Evolutionary conservation across 495 filamentous ascomycete genomes (phyloP), one percentile per base, ranked within the genome.

Genomic region (Daldinia decipiens): DNA sequence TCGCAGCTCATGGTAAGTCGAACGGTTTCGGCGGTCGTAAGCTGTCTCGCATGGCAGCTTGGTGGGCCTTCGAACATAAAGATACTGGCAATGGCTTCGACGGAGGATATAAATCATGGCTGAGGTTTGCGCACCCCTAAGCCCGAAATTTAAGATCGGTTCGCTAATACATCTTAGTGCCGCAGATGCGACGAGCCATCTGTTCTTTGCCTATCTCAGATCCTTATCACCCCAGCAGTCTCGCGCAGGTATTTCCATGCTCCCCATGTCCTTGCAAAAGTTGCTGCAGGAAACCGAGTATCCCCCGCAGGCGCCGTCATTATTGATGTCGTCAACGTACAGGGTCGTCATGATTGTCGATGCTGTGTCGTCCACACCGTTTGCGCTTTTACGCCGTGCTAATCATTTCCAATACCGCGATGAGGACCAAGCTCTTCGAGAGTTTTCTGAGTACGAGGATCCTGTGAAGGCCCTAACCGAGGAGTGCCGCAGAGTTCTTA

Each of bases 301-400:
- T 73, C 95, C 95, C 2, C 95, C 95, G 7, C 88, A 92, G 71
- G 87, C 87, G 39, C 92, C 93, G 5, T 85, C 86, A 1, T 85
- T 96, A 21, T 84, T 97, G 67, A 92, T 95, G 73, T 89, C 90
- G 6, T 82, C 88, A 0, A 96, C 94, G 3, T 90, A 93, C 57
- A 93, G 92, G 75, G 94, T 99, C 5, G 91, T 95, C 43, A 97
- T 99, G 92, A 95, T 97, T 68, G 95, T 99, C 32, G 93, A 98
- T 67, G 91, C 90, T 5, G 95, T 99, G 24, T 98, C 95, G 1
- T 93, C 95, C 0, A 98, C 95, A 0, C 95, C 95, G 6, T 98
- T 98, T 79, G 85, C 95, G 40, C 85, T 98, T 31, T 82, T 99
- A 45, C 92, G 95, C 59, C 88, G 95, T 67, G 94, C 96, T 19